Evolutionary conservation across 2,329 filamentous ascomycete species (phyloP), one percentile per base, ranked within the genome.

Genomic region (Exophiala spinifera): DNA sequence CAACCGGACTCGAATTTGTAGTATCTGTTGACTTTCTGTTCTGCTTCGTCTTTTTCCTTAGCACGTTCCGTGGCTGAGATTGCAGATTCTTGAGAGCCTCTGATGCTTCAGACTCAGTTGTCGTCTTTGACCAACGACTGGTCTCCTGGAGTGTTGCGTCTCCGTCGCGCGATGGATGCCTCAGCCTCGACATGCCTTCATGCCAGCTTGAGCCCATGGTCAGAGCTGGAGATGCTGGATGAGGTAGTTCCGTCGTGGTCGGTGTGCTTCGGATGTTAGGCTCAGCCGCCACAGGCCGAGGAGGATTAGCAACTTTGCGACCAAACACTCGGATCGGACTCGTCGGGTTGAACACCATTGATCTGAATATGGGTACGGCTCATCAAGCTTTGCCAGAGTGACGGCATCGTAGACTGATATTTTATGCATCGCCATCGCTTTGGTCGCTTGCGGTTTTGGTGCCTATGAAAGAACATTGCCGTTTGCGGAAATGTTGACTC

Each of bases 111-210:
- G 57, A 57, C 39, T 60, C 57, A 15, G 57, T 60, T 14, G 55
- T 60, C 3, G 57, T 60, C 44, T 53, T 60, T 14, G 57, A 60
- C 57, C 57, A 60, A 4, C 57, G 57, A 34, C 57, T 60, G 42
- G 57, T 31, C 25, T 60, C 57, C 36, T 43, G 53, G n/a, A 48
- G 48, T 34, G 36, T 39, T 19, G 45, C 15, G 39, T 57, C 46
- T 17, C 42, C 46, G 28, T 56, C 55, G 21, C 46, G 51, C 7
- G 48, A 50, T 21, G 25, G 51, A 14, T 51, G 51, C 37, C 53
- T 49, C 8, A 55, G 20, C 17, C 55, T 46, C 28, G 51, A 33
- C 20, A 55, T 51, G 3, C 49, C 56, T 13, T 39, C 49, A 20
- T 51, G 47, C 57, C 51, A 60, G 14, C 45, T 28, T 28, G 49